Percentiles rank a stretch among this genome's conserved stretches.
Conservation (phyloP, 1,284 basidiomycete genomes). For the Irpex sp. region DNA sequence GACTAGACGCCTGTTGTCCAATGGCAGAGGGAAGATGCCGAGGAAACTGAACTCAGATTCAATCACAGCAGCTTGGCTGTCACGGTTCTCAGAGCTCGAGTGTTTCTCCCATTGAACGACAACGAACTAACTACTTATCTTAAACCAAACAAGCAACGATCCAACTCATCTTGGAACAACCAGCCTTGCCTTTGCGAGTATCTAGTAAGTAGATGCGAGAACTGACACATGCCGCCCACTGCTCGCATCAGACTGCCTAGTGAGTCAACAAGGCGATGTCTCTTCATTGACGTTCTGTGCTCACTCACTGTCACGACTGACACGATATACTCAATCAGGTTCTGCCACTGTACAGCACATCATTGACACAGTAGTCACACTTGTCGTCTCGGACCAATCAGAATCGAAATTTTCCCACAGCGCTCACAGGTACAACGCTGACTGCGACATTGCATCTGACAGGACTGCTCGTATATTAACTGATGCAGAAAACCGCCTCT, state of each 20-base stretch:
- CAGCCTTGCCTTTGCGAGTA: no score
- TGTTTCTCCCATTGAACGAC: no score
- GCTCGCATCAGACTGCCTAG: background rate
- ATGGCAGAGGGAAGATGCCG: background rate
- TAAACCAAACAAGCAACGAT: no score
- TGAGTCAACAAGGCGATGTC: background rate
- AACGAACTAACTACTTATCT: no score
- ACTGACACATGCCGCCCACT: background rate
- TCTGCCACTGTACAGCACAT: background rate
- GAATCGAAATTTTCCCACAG: background rate
- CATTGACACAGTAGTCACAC: background rate
- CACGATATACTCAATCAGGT: background rate
- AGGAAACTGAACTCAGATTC: background rate
- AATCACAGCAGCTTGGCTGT: background rate
- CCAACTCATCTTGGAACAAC: no score
- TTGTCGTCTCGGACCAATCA: background rate
- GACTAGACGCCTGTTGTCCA: no score
- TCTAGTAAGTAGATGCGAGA: background rate
- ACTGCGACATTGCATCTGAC: background rate
- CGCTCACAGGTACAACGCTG: background rate
- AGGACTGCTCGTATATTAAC: background rate
- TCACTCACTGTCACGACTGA: background rate
- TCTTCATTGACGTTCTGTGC: background rate
- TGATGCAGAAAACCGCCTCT: constrained; percentile 1
- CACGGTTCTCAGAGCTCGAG: no score